phyloP scores from a whole-genome alignment of 768 basidiomycete genomes.

The Multifurca ochricompacta region DNA sequence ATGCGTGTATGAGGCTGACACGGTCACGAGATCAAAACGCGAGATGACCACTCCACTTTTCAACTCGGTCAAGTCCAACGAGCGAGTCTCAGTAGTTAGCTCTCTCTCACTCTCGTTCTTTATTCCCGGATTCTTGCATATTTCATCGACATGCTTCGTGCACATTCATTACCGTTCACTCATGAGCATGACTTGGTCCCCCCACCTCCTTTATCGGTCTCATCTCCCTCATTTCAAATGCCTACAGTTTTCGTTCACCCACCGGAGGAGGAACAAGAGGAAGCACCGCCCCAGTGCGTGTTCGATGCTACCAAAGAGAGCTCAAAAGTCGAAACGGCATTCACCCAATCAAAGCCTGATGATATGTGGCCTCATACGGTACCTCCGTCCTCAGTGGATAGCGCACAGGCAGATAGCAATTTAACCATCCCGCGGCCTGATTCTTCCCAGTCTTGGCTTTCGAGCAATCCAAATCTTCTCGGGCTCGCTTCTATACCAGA shows the following conservation, averaged over 20 bases:
- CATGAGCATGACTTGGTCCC: constrained; percentile 16
- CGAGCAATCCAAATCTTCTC: neutral
- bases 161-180: constrained; percentile 24
- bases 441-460: constrained; percentile 11
- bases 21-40: constrained; percentile 7
- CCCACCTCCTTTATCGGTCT: constrained; percentile 27
- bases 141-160: constrained; percentile 22
- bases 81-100: neutral
- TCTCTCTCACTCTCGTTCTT: neutral
- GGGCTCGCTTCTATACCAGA: constrained; percentile 10
- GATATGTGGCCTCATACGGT: constrained; percentile 24
- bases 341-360: constrained; percentile 25
- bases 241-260: constrained; percentile 32
- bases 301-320: constrained; percentile 27
- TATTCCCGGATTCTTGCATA: constrained; percentile 4
- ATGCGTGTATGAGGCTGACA: constrained; percentile 14
- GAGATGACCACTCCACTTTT: neutral
- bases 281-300: constrained; percentile 29
- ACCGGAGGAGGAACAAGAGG: constrained; percentile 32
- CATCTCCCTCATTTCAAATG: constrained; percentile 22
- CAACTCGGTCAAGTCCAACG: neutral
- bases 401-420: constrained; percentile 22
- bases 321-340: constrained; percentile 15
- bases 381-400: constrained; percentile 24
- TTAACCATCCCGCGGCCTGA: constrained; percentile 27